These are phyloP conservation scores for Apium graveolens DNA, from an alignment of 129 eudicot genomes.

Conservation along the genomic window DNA sequence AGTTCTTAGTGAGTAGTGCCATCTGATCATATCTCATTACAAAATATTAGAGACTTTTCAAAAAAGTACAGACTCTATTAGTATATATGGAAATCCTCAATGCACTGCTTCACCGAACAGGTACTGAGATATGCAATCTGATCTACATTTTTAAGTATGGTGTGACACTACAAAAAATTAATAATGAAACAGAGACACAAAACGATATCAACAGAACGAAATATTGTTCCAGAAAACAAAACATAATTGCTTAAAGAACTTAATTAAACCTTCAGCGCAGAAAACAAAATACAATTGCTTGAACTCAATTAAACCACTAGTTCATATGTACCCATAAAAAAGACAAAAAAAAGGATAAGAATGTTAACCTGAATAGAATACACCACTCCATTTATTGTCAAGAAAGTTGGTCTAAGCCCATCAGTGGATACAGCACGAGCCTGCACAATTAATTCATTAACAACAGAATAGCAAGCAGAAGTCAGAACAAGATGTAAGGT, in stretches of 20 bases:
- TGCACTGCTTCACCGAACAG: not conserved
- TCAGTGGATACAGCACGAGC: constrained; percentile 81
- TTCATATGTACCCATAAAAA: not conserved
- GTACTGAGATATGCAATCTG: not conserved
- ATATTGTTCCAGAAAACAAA: not conserved
- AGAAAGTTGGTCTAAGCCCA: constrained; percentile 69
- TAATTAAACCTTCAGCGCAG: too few species aligned
- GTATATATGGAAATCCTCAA: not conserved
- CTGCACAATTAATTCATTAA: constrained; percentile 23
- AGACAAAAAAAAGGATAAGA: not conserved
- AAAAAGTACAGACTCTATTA: not conserved
- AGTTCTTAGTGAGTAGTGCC: not conserved
- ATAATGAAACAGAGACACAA: not conserved
- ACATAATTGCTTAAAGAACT: not conserved
- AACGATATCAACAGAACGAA: not conserved
- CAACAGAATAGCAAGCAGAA: not conserved
- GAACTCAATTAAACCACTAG: not conserved
- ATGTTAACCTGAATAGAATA: constrained; percentile 63
- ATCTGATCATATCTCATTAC: too few species aligned
- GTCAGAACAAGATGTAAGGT: not conserved
- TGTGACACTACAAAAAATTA: not conserved
- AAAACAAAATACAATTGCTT: not conserved
- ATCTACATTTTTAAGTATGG: not conserved
- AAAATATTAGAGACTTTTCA: not conserved
- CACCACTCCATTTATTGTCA: constrained; percentile 62